Evolutionary conservation across 2,329 filamentous ascomycete genomes (phyloP), one percentile per base, ranked within the genome.

Genomic region (Beauveria australis): DNA sequence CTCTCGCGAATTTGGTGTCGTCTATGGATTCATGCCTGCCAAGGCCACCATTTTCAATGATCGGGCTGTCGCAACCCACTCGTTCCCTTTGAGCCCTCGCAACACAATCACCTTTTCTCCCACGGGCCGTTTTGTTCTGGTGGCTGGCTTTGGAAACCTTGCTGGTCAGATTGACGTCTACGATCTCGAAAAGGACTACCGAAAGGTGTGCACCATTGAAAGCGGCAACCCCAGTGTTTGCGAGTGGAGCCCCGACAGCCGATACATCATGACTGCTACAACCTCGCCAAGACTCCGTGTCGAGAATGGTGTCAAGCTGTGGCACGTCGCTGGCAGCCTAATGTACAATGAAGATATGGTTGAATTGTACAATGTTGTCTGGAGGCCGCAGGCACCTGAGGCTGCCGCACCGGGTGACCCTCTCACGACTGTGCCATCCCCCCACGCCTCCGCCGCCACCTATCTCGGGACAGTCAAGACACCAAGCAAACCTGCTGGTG

Each of bases 21-120:
- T 97, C 18, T 99, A 99, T 72, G 94, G 94, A 63, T 97, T 91
- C 75, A 97, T 97, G 92, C 94, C 94, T n/a, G 91, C 94, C 60
- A 97, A 97, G 82, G 94, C 93, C 3, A 97, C 93, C 67, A 94
- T 99, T 67, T 99, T 97, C 84, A 97, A 97, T 74, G 85, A 89
- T 68, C 88, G 91, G 64, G 94, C 90, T 64, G 83, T 92, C 62
- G 81, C 89, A 22, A 89, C 88, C 61, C 91, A 97, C 76, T 90
- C 83, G 62, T 97, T 99, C 76, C 85, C 91, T 56, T 82, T 97
- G 58, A 88, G 81, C 3, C 94, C 94, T 14, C 88, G 94, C 70
- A 99, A 99, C 77, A 97, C 93, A 56, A 94, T 97, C 70, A 81
- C 88, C 56, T 99, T 97, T 77, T 97, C 93, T 14, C 93, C 94